phyloP scores from a whole-genome alignment of 208 protist species.

The Acanthamoeba healyi region DNA sequence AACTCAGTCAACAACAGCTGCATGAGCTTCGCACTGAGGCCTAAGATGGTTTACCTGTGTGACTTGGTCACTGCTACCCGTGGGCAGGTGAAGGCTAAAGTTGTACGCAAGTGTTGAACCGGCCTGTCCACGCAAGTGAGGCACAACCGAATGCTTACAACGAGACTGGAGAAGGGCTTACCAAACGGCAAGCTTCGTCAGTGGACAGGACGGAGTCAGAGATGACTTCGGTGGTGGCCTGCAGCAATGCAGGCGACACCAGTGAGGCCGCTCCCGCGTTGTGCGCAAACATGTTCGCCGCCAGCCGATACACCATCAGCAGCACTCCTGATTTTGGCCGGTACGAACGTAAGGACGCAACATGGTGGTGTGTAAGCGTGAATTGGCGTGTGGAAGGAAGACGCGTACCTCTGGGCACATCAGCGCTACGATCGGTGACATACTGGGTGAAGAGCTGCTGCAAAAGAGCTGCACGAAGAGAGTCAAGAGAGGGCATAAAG shows the following conservation, averaged over 20 bases:
- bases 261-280: not conserved
- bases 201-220: conserved; percentile 40
- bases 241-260: not conserved
- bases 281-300: conserved; percentile 49
- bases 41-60: too few species aligned
- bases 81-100: conserved; percentile 47
- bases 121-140: not conserved
- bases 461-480: not conserved
- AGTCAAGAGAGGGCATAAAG: not conserved
- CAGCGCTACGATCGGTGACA: not conserved
- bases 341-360: not conserved
- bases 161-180: not conserved
- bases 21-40: too few species aligned
- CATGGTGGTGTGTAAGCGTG: not conserved
- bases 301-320: conserved; percentile 39
- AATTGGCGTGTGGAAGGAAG: not conserved
- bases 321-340: not conserved
- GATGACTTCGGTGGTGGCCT: conserved; percentile 6
- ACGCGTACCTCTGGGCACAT: not conserved
- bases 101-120: conserved; percentile 46
- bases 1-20: too few species aligned
- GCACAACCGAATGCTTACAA: not conserved
- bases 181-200: conserved; percentile 43
- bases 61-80: not conserved
- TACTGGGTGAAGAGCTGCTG: conserved; percentile 21